These are phyloP conservation scores for Fusarium devonianum DNA, from an alignment of 2,329 filamentous ascomycete species.

Conservation along the genomic window DNA sequence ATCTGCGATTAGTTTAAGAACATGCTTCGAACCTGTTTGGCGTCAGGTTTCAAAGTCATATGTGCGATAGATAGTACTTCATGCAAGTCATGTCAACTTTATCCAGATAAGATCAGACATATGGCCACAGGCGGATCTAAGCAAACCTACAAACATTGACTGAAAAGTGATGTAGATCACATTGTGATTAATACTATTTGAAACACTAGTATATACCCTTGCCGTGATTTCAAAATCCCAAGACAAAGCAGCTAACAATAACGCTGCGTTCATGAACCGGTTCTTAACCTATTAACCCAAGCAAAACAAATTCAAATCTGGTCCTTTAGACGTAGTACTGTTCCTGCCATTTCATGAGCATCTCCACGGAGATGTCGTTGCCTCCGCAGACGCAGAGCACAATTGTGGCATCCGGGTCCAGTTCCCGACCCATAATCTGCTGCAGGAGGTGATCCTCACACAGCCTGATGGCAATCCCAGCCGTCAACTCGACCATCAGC, in stretches of 20 bases:
- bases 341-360: constrained; percentile 38
- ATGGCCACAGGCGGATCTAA: no score
- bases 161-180: no score
- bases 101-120: no score
- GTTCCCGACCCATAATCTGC: constrained; percentile 18
- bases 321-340: constrained; percentile 14
- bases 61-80: no score
- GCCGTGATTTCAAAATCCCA: not conserved
- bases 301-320: not conserved
- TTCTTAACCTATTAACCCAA: not conserved
- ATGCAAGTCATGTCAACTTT: no score
- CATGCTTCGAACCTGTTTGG: no score
- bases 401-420: constrained; percentile 39
- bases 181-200: no score
- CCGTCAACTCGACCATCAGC: constrained; percentile 43
- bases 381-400: constrained; percentile 46
- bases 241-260: not conserved
- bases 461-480: constrained; percentile 42
- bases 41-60: no score
- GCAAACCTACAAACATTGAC: no score
- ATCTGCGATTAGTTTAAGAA: no score
- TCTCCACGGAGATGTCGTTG: constrained; percentile 45
- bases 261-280: not conserved
- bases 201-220: no score
- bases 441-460: constrained; percentile 39